Conservation (phyloP, 1,284 basidiomycete genomes). For the Cryptococcus maquisensis region DNA sequence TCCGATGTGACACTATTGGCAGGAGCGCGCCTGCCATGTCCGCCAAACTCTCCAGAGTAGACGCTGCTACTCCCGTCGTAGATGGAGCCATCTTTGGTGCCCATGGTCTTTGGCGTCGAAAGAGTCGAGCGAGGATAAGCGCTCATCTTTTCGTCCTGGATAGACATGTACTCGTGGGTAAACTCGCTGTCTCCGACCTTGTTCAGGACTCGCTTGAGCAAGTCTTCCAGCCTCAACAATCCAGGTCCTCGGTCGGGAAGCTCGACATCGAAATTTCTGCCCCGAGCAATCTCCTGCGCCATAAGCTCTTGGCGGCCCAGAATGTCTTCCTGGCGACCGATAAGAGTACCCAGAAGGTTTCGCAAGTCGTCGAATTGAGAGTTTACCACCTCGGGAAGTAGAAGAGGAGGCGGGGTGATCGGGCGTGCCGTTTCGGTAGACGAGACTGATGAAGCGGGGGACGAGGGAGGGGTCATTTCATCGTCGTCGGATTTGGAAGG, state of each 20-base stretch:
- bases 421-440: conserved; percentile 36
- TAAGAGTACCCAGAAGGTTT: conserved; percentile 32
- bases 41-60: conserved; percentile 29
- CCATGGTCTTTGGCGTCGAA: conserved; percentile 5
- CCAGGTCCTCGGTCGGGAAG: conserved; percentile 19
- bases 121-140: conserved; percentile 2
- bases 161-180: conserved; percentile 11
- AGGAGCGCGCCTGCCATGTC: conserved; percentile 23
- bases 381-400: conserved; percentile 28
- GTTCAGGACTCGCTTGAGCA: conserved; percentile 34
- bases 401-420: conserved; percentile 33
- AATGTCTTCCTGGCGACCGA: conserved; percentile 38
- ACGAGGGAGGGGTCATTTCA: conserved; percentile 9
- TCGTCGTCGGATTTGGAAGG: conserved; percentile 32
- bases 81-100: conserved; percentile 27
- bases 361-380: conserved; percentile 39
- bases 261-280: conserved; percentile 20
- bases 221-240: conserved; percentile 34
- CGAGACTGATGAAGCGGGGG: conserved; percentile 24
- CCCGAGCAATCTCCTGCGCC: conserved; percentile 22
- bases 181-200: conserved; percentile 27
- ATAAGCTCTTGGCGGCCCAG: conserved; percentile 35
- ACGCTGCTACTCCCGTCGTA: conserved; percentile 30
- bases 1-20: conserved; percentile 33
- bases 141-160: background rate